These are phyloP conservation scores for Linnemannia exigua DNA, from an alignment of 192 early-diverging fungal genomes.

Conservation along the genomic window DNA sequence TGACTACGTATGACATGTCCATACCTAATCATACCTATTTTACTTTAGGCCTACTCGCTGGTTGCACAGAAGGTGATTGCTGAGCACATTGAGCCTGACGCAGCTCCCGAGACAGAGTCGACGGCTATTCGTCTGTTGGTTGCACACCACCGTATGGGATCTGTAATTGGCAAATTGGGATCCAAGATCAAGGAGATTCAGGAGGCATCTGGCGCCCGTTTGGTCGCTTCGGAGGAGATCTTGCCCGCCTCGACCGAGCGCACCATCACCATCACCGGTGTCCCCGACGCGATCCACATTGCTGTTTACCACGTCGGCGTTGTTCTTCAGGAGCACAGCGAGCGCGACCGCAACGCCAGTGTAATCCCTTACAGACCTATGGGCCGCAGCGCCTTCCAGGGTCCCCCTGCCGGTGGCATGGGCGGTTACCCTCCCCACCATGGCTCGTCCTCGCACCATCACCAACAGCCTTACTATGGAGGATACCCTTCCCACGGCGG, in stretches of 20 bases:
- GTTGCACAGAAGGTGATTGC: constrained; percentile 82
- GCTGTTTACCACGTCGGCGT: constrained; percentile 88
- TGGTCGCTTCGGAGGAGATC: constrained; percentile 89
- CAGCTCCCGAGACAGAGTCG: constrained; percentile 60
- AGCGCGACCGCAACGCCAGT: constrained; percentile 69
- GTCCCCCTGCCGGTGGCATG: constrained; percentile 46
- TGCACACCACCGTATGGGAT: constrained; percentile 88
- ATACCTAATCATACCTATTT: not conserved
- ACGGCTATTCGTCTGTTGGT: constrained; percentile 89
- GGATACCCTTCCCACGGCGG: constrained; percentile 50
- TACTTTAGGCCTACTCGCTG: constrained; percentile 77
- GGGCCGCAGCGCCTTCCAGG: constrained; percentile 37
- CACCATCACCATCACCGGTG: constrained; percentile 86
- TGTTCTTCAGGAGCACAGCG: constrained; percentile 76
- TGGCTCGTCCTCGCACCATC: constrained; percentile 36
- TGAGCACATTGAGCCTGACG: constrained; percentile 70
- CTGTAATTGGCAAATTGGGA: constrained; percentile 92
- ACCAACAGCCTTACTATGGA: constrained; percentile 54
- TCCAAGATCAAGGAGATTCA: constrained; percentile 95
- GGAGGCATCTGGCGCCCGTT: constrained; percentile 85
- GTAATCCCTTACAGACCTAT: constrained; percentile 82
- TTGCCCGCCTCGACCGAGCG: constrained; percentile 94
- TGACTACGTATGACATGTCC: not conserved
- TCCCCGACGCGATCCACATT: constrained; percentile 85
- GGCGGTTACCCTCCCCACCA: constrained; percentile 53